These are phyloP conservation scores for Solanum tarapatanum DNA, from an alignment of 257 asterid species.

Conservation along the genomic window DNA sequence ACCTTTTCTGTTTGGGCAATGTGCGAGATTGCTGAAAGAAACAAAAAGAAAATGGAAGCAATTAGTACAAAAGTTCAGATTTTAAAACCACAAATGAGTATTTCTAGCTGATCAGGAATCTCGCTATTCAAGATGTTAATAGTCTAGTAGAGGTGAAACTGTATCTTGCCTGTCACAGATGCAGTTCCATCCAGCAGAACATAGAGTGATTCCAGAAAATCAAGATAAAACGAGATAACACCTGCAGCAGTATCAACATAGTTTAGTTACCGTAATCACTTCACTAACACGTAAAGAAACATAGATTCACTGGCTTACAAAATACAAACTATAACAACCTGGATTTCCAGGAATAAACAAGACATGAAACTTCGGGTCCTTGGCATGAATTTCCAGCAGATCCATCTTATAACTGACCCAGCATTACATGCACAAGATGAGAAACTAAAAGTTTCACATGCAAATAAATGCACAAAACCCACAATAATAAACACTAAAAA, in stretches of 20 bases:
- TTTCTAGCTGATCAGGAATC: neutral
- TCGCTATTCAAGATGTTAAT: neutral
- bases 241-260: conserved; percentile 34
- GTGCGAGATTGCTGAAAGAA: conserved; percentile 61
- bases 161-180: conserved; percentile 57
- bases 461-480: neutral
- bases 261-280: neutral
- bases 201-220: conserved; percentile 60
- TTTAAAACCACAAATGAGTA: neutral
- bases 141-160: neutral
- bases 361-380: conserved; percentile 48
- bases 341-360: conserved; percentile 92
- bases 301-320: neutral
- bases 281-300: neutral
- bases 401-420: conserved; percentile 52
- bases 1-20: conserved; percentile 69
- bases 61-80: neutral
- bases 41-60: neutral
- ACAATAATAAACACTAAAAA: neutral
- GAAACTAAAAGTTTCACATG: neutral
- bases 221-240: conserved; percentile 63
- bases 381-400: conserved; percentile 59
- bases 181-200: conserved; percentile 67
- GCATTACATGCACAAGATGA: neutral
- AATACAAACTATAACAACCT: conserved; percentile 28